Evolutionary conservation across 306 rosid species (phyloP).

Genomic region (Fragaria vesca): DNA sequence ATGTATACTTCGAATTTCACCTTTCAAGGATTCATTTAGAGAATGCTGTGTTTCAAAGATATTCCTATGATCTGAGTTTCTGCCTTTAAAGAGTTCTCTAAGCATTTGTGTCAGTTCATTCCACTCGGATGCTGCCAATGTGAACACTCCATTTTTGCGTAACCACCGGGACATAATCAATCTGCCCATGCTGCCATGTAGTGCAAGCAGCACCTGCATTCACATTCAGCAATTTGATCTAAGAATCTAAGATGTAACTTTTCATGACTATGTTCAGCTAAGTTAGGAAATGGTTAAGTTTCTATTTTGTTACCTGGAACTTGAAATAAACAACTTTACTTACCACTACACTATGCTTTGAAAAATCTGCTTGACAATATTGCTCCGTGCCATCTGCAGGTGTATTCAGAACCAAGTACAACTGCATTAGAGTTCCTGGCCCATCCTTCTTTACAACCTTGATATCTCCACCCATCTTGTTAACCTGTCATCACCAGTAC

Average conservation of each 20-base stretch:
- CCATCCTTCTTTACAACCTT: conserved; percentile 83
- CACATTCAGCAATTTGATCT: not conserved
- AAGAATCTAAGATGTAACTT: not conserved
- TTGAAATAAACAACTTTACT: conserved; percentile 34
- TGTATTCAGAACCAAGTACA: conserved; percentile 66
- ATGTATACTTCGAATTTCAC: conserved; percentile 47
- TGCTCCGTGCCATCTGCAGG: conserved; percentile 69
- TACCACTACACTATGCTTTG: conserved; percentile 64
- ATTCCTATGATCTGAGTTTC: conserved; percentile 40
- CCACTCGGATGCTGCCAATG: conserved; percentile 92
- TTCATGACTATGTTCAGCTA: not conserved
- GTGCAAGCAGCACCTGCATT: conserved; percentile 82
- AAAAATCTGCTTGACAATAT: conserved; percentile 57
- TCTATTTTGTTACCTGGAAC: not conserved
- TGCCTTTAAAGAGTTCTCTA: conserved; percentile 64
- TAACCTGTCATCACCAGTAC: conserved; percentile 52
- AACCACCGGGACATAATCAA: conserved; percentile 75
- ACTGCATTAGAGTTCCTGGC: conserved; percentile 80
- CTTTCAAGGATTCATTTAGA: conserved; percentile 46
- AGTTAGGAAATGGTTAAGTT: not conserved
- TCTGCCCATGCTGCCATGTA: conserved; percentile 71
- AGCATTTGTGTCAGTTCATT: conserved; percentile 85
- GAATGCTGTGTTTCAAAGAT: conserved; percentile 62
- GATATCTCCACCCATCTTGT: conserved; percentile 98
- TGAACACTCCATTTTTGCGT: conserved; percentile 58